Evolutionary conservation across 2,329 filamentous ascomycete species (phyloP).

Genomic region (Botrytis cinerea): DNA sequence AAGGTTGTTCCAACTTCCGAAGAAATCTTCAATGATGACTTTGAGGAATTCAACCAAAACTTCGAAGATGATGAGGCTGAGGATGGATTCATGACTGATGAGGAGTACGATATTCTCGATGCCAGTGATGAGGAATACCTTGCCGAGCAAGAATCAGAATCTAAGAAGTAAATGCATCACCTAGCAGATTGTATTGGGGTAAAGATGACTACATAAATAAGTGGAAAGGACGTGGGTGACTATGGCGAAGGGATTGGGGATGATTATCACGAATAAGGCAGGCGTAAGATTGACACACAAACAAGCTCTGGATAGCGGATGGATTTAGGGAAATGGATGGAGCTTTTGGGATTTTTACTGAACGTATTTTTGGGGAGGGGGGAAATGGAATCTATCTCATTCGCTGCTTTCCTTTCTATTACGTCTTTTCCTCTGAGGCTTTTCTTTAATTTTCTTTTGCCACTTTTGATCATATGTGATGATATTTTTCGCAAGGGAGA

Average conservation of each 20-base stretch:
- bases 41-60: slow-evolving; percentile 53
- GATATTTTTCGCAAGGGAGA: background rate
- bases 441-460: background rate
- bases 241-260: slow-evolving; percentile 22
- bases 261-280: slow-evolving; percentile 22
- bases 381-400: slow-evolving; percentile 12
- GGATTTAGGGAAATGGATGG: slow-evolving; percentile 25
- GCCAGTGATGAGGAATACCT: slow-evolving; percentile 86
- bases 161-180: slow-evolving; percentile 36
- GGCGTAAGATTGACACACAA: slow-evolving; percentile 40
- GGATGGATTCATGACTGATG: slow-evolving; percentile 88
- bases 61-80: slow-evolving; percentile 62
- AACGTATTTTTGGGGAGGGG: slow-evolving; percentile 1
- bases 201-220: background rate
- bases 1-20: slow-evolving; percentile 50
- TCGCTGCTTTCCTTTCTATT: slow-evolving; percentile 17
- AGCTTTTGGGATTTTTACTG: slow-evolving; percentile 31
- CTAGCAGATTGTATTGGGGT: slow-evolving; percentile 17
- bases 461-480: slow-evolving; percentile 17
- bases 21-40: slow-evolving; percentile 41
- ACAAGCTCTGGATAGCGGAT: slow-evolving; percentile 36
- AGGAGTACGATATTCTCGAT: slow-evolving; percentile 97
- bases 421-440: background rate
- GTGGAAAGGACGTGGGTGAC: slow-evolving; percentile 22
- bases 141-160: slow-evolving; percentile 49